These are phyloP conservation scores for Pythium brachiatum DNA, from an alignment of 352 stramenopile species.

Conservation along the genomic window DNA sequence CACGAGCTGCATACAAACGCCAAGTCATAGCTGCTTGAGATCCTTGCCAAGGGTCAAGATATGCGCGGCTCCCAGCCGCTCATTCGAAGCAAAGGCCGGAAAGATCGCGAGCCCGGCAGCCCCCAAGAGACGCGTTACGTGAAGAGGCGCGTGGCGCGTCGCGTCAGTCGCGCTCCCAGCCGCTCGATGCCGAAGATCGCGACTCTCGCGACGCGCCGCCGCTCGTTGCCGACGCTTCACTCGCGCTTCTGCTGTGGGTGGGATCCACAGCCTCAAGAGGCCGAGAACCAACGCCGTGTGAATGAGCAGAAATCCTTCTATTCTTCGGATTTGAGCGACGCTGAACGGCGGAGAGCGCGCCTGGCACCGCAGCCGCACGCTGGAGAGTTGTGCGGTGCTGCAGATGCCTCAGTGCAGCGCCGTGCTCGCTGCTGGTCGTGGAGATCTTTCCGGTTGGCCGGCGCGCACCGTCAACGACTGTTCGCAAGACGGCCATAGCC, in stretches of 20 bases:
- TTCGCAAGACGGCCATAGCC: neutral
- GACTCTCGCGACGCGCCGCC: neutral
- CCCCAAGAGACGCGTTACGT: slow-evolving; percentile 8
- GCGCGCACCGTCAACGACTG: too few species aligned
- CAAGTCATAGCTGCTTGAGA: neutral
- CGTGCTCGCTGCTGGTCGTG: neutral
- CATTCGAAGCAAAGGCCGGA: neutral
- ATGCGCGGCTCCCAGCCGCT: neutral
- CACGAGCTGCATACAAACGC: slow-evolving; percentile 11
- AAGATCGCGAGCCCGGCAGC: slow-evolving; percentile 13
- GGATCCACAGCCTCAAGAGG: too few species aligned
- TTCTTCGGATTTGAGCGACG: neutral
- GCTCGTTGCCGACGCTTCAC: slow-evolving; percentile 4
- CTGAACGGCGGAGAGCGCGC: neutral
- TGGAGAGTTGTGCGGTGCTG: neutral
- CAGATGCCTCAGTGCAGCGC: neutral
- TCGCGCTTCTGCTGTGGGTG: neutral
- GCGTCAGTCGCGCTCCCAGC: slow-evolving; percentile 7
- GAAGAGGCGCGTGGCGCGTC: neutral
- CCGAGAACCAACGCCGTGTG: too few species aligned
- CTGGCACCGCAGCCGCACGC: neutral
- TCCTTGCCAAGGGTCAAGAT: slow-evolving; percentile 7
- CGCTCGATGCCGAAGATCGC: slow-evolving; percentile 20
- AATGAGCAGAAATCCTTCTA: neutral
- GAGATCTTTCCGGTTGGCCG: neutral